phyloP scores from a whole-genome alignment of 805 yeast genomes.

The Sugiyamaella smithiae region DNA sequence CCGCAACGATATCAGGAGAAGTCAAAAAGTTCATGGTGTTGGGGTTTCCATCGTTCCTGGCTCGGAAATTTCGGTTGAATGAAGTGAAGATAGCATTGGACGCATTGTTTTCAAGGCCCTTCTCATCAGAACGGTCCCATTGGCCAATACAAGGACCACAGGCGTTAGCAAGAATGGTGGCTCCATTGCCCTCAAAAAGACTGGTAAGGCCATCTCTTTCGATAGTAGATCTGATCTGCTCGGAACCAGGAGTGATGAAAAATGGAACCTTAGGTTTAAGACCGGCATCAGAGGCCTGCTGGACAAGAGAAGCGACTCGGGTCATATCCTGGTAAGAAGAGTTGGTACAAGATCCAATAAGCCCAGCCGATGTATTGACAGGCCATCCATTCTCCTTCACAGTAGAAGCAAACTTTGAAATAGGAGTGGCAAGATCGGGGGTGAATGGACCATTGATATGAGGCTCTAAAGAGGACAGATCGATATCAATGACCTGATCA shows the following conservation, averaged over 20 bases:
- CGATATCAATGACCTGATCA: slow-evolving; percentile 88
- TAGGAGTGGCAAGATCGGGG: slow-evolving; percentile 94
- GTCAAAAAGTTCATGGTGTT: slow-evolving; percentile 96
- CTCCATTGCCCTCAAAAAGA: slow-evolving; percentile 82
- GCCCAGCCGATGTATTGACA: slow-evolving; percentile 77
- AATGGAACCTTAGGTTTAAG: slow-evolving; percentile 87
- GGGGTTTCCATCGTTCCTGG: slow-evolving; percentile 98
- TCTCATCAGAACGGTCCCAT: slow-evolving; percentile 78
- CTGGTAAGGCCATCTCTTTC: slow-evolving; percentile 90
- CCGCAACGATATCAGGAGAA: slow-evolving; percentile 97
- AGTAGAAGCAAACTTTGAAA: slow-evolving; percentile 72
- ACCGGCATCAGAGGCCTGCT: slow-evolving; percentile 83
- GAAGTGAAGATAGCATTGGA: slow-evolving; percentile 92
- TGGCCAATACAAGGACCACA: slow-evolving; percentile 99
- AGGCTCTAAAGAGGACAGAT: slow-evolving; percentile 85
- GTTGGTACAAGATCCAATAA: slow-evolving; percentile 98
- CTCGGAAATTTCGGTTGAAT: slow-evolving; percentile 95
- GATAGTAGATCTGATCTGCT: slow-evolving; percentile 94
- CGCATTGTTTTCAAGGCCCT: slow-evolving; percentile 56
- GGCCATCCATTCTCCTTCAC: slow-evolving; percentile 85
- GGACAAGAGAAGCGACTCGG: slow-evolving; percentile 86
- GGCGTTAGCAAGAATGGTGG: slow-evolving; percentile 90
- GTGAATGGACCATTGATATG: slow-evolving; percentile 97
- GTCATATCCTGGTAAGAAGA: slow-evolving; percentile 98
- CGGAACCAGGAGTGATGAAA: slow-evolving; percentile 97